phyloP scores from a whole-genome alignment of 305 asterid genomes.

The Fraxinus nigra region DNA sequence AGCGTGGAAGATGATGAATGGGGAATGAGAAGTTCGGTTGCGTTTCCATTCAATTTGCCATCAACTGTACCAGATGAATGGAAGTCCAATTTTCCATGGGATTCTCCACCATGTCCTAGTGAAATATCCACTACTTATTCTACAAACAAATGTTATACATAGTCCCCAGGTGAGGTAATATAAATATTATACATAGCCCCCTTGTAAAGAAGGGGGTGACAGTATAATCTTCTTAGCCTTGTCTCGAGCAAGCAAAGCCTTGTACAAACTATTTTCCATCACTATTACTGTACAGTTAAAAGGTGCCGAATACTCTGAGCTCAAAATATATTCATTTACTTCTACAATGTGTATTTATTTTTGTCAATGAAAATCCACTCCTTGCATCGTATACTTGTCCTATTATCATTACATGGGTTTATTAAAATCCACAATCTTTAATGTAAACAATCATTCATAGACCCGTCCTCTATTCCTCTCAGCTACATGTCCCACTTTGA shows the following conservation, averaged over 20 bases:
- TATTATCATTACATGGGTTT: neutral
- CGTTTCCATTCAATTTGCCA: conserved; percentile 64
- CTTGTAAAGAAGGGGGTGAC: no score
- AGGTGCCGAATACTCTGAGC: neutral
- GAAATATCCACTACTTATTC: conserved; percentile 57
- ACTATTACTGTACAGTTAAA: conserved; percentile 29
- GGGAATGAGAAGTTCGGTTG: conserved; percentile 41
- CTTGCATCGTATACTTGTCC: neutral
- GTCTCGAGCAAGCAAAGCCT: conserved; percentile 22
- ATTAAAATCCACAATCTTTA: neutral
- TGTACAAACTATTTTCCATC: conserved; percentile 24
- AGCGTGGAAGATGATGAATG: conserved; percentile 31
- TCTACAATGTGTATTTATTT: neutral
- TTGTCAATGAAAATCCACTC: neutral
- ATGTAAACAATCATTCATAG: neutral
- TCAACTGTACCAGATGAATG: conserved; percentile 24
- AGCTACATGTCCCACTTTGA: neutral
- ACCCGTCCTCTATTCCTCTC: neutral
- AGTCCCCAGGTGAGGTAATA: conserved; percentile 1
- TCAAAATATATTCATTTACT: neutral
- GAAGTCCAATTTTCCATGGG: conserved; percentile 57
- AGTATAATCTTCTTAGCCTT: conserved; percentile 24
- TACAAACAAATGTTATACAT: conserved; percentile 49
- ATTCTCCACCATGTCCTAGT: conserved; percentile 64
- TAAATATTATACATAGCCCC: no score